Evolutionary conservation across 257 asterid species (phyloP), one percentile per base, ranked within the genome.

Genomic region (Plectranthus barbatus): DNA sequence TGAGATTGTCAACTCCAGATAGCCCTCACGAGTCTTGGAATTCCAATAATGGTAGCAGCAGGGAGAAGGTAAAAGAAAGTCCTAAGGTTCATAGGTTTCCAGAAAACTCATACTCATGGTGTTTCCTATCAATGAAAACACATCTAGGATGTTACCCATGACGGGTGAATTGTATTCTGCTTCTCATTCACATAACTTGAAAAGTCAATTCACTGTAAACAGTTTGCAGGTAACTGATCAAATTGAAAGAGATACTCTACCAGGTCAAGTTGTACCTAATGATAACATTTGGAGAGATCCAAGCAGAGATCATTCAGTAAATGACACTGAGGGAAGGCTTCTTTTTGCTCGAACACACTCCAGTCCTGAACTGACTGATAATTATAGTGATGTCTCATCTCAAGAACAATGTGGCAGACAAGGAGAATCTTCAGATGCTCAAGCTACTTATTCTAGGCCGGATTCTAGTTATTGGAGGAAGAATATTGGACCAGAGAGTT

Each of bases 331-430:
- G 49, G 95, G 87, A 64, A 75, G 83, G 64, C 75, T 75, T 67
- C 68, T 70, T 37, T 80, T 86, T 78, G 90, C 97, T 37, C 80
- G 95, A 73, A 90, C 95, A 18, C 83, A 52, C 59, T 86, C 97
- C 50, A 86, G 97, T 61, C 97, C 97, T 37, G 94, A 90, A 80
- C 80, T 90, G 66, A 86, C 92, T 37, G 95, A 86, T 63, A 69
- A 77, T 33, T 82, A 62, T 74, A 75, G 31, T 26, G 31, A 26
- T 26, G 31, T 26, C 31, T 26, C 78, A 46, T 69, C 78, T 70
- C 84, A 77, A 69, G 61, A 59, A 50, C 71, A n/a, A n/a, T n/a
- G 10, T 52, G 70, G 69, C 57, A 80, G 72, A 71, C 80, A 56
- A 12, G 78, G 86, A 49, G 95, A 80, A 74, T 67, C 68, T 73